A percentile compares a stretch with the other conserved stretches of the same genome.
Evolutionary conservation across 2,329 filamentous ascomycete species (phyloP).

Genomic region (Pseudohalonectria lignicola): DNA sequence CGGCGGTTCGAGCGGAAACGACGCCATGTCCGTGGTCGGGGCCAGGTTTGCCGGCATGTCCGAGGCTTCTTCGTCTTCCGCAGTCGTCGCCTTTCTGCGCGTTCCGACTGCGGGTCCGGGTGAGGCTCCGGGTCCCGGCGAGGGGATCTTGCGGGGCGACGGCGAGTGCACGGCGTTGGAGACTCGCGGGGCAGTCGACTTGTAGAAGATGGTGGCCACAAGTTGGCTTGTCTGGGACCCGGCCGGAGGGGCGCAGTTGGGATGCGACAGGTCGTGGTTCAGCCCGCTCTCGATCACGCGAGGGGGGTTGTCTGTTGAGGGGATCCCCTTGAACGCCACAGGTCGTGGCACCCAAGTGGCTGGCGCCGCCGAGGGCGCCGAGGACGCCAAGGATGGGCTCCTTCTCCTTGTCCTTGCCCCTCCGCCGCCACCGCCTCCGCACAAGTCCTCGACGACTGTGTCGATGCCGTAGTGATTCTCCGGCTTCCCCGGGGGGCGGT

Average conservation of each 20-base stretch:
- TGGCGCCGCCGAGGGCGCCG: slow-evolving; percentile 22
- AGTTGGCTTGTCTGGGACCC: slow-evolving; percentile 36
- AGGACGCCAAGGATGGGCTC: slow-evolving; percentile 26
- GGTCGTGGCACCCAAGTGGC: neutral
- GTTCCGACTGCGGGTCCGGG: too few relatives aligned
- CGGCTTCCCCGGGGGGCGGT: slow-evolving; percentile 40
- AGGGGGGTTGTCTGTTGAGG: slow-evolving; percentile 46
- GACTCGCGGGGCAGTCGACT: slow-evolving; percentile 22
- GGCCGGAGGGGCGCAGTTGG: slow-evolving; percentile 44
- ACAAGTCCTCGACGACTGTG: slow-evolving; percentile 51
- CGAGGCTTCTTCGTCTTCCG: slow-evolving; percentile 14
- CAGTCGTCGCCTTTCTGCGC: too few relatives aligned
- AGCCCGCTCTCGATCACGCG: slow-evolving; percentile 51
- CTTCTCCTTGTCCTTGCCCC: too few relatives aligned
- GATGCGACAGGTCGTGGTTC: slow-evolving; percentile 51
- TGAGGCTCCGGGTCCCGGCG: slow-evolving; percentile 5
- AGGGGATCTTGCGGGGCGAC: slow-evolving; percentile 21
- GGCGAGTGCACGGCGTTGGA: slow-evolving; percentile 23
- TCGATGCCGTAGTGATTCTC: slow-evolving; percentile 53
- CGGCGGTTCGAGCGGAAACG: slow-evolving; percentile 49
- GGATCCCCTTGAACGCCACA: slow-evolving; percentile 43
- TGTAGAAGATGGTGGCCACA: slow-evolving; percentile 55
- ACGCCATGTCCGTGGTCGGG: slow-evolving; percentile 45
- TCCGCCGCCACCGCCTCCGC: too few relatives aligned
- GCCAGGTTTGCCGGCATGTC: slow-evolving; percentile 43